Evolutionary conservation across 179 eudicot genomes (phyloP).

Genomic region (Drosera spatulata): DNA sequence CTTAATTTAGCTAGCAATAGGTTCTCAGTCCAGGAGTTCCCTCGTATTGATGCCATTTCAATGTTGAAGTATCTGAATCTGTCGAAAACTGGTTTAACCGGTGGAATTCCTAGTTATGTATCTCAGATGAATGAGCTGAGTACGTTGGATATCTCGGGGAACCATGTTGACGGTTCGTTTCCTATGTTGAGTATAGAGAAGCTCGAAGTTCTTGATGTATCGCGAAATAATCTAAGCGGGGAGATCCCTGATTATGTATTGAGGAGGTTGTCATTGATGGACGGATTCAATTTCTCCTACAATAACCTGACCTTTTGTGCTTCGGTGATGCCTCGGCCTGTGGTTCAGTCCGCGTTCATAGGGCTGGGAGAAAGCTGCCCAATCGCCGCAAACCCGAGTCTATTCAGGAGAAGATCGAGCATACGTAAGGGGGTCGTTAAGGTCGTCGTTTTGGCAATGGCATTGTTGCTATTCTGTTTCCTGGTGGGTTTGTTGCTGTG

Average conservation of each 20-base stretch:
- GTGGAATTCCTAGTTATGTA: conserved; percentile 26
- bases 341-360: conserved; percentile 31
- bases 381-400: conserved; percentile 43
- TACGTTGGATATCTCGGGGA: conserved; percentile 41
- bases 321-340: conserved; percentile 15
- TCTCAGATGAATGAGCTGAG: conserved; percentile 23
- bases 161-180: conserved; percentile 26
- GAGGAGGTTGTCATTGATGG: conserved; percentile 31
- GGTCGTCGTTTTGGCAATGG: conserved; percentile 32
- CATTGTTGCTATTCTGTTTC: conserved; percentile 27
- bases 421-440: conserved; percentile 32
- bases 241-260: conserved; percentile 27
- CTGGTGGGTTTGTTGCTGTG: conserved; percentile 30
- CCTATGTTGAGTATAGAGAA: conserved; percentile 23
- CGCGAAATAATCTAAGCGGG: conserved; percentile 42
- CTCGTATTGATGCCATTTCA: conserved; percentile 19
- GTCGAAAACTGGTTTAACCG: conserved; percentile 33
- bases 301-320: conserved; percentile 46
- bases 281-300: conserved; percentile 49
- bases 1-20: conserved; percentile 49
- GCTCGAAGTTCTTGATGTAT: conserved; percentile 43
- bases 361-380: conserved; percentile 46
- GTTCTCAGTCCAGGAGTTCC: conserved; percentile 28
- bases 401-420: conserved; percentile 20
- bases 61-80: conserved; percentile 42